Conservation (phyloP, 2,329 filamentous ascomycete species). For the Amylocarpus encephaloides region DNA sequence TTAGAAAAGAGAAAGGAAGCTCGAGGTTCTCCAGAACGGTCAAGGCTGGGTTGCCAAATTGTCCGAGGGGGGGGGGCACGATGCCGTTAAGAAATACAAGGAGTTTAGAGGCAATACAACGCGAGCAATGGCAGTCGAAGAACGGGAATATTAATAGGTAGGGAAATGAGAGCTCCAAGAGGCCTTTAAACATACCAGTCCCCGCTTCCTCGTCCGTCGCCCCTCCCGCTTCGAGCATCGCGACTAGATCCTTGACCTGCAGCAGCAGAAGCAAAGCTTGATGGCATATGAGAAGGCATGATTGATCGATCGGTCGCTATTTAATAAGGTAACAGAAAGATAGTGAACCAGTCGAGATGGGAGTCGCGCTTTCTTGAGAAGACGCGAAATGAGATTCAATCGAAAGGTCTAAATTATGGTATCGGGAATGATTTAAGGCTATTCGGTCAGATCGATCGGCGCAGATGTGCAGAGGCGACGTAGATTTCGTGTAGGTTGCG, state of each 20-base stretch:
- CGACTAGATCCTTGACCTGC: constrained; percentile 64
- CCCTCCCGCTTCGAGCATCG: constrained; percentile 52
- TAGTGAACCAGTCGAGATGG: constrained; percentile 6
- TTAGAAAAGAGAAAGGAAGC: no score
- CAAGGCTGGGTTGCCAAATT: no score
- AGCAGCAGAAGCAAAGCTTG: constrained; percentile 78
- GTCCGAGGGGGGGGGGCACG: no score
- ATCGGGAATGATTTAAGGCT: constrained; percentile 1
- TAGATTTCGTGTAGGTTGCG: not conserved
- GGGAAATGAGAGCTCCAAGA: not conserved
- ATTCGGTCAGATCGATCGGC: not conserved
- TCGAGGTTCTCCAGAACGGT: no score
- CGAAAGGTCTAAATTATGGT: constrained; percentile 3
- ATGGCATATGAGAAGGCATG: constrained; percentile 71
- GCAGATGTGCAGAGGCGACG: not conserved
- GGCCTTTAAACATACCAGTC: constrained; percentile 65
- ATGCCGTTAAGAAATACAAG: no score
- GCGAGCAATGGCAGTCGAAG: not conserved
- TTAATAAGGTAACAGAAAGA: constrained; percentile 11
- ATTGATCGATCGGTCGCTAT: constrained; percentile 17
- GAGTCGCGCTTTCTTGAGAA: constrained; percentile 17
- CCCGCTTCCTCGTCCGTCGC: constrained; percentile 53
- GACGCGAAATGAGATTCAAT: constrained; percentile 13
- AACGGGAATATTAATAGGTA: not conserved
- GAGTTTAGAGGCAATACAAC: not conserved